These are phyloP conservation scores for Copromyces sp. DNA, from an alignment of 495 filamentous ascomycete genomes.

Conservation along the genomic window DNA sequence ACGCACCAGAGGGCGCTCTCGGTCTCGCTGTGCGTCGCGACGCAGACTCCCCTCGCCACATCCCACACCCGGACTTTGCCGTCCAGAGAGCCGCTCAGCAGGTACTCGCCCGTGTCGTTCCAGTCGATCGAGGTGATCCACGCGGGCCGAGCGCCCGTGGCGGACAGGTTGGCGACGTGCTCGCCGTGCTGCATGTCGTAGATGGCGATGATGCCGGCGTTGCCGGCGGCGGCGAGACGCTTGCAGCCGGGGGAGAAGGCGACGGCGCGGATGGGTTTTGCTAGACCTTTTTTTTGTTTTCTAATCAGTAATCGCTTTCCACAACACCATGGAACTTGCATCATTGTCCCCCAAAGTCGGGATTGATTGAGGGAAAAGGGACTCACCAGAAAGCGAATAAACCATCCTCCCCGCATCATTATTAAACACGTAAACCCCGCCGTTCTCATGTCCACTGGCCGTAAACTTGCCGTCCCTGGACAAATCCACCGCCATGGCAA, in stretches of 20 bases:
- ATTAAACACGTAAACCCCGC: conserved; percentile 88
- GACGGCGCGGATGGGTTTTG: conserved; percentile 73
- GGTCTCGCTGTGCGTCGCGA: conserved; percentile 87
- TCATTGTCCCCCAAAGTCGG: too few species aligned
- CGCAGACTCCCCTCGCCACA: conserved; percentile 67
- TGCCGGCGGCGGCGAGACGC: conserved; percentile 84
- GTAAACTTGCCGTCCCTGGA: conserved; percentile 68
- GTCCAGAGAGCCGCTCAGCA: conserved; percentile 79
- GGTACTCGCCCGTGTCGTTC: conserved; percentile 88
- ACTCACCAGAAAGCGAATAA: conserved; percentile 73
- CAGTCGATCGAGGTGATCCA: conserved; percentile 89
- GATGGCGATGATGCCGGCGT: conserved; percentile 76
- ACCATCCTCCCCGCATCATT: conserved; percentile 78
- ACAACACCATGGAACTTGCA: too few species aligned
- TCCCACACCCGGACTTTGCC: conserved; percentile 96
- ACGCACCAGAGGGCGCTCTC: conserved; percentile 80
- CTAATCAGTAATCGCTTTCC: too few species aligned
- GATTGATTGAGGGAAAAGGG: too few species aligned
- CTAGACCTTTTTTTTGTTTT: conserved; percentile 54
- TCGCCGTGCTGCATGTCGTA: conserved; percentile 90
- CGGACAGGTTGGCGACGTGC: conserved; percentile 74
- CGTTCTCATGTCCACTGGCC: conserved; percentile 87
- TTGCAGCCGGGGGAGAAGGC: conserved; percentile 78
- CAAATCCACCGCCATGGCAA: conserved; percentile 81
- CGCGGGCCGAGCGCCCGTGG: conserved; percentile 47